A percentile compares a stretch with the other conserved stretches of the same genome.
Evolutionary conservation across 129 eudicot species (phyloP).

Genomic region (Oenanthe sinensis): DNA sequence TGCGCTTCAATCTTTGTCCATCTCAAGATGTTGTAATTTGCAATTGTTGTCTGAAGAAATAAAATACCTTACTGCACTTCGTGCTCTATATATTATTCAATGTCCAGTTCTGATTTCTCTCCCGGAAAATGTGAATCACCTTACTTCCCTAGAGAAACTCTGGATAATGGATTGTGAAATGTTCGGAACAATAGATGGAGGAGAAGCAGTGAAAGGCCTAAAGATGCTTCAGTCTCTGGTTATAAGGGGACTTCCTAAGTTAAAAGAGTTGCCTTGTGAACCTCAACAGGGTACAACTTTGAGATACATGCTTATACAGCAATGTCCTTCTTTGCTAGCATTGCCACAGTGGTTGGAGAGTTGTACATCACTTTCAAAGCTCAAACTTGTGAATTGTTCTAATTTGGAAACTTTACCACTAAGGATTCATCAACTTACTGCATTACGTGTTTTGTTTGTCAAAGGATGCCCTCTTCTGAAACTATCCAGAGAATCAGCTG

Average conservation of each 20-base stretch:
- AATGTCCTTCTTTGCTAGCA: slow-evolving; percentile 19
- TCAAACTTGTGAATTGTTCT: neutral
- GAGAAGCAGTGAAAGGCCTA: slow-evolving; percentile 18
- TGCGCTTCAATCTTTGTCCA: slow-evolving; percentile 20
- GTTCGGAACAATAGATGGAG: slow-evolving; percentile 7
- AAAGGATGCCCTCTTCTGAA: slow-evolving; percentile 3
- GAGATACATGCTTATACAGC: slow-evolving; percentile 12
- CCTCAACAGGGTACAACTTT: slow-evolving; percentile 12
- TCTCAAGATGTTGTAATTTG: slow-evolving; percentile 16
- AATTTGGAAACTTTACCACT: neutral
- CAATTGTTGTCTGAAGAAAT: slow-evolving; percentile 14
- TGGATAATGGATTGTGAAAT: slow-evolving; percentile 28
- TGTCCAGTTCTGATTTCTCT: slow-evolving; percentile 22
- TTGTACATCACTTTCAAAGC: slow-evolving; percentile 6
- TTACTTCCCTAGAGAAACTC: slow-evolving; percentile 21
- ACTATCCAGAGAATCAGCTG: slow-evolving; percentile 3
- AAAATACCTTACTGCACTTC: slow-evolving; percentile 17
- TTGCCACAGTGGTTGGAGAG: slow-evolving; percentile 15
- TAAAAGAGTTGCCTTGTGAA: slow-evolving; percentile 12
- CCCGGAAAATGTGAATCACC: slow-evolving; percentile 8
- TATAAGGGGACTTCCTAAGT: neutral
- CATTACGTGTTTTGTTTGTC: slow-evolving; percentile 3
- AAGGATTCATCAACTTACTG: slow-evolving; percentile 8
- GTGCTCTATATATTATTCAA: slow-evolving; percentile 11
- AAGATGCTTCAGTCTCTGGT: slow-evolving; percentile 12